Evolutionary conservation across 441 rosid species (phyloP), one percentile per base, ranked within the genome.

Genomic region (California macrophylla): DNA sequence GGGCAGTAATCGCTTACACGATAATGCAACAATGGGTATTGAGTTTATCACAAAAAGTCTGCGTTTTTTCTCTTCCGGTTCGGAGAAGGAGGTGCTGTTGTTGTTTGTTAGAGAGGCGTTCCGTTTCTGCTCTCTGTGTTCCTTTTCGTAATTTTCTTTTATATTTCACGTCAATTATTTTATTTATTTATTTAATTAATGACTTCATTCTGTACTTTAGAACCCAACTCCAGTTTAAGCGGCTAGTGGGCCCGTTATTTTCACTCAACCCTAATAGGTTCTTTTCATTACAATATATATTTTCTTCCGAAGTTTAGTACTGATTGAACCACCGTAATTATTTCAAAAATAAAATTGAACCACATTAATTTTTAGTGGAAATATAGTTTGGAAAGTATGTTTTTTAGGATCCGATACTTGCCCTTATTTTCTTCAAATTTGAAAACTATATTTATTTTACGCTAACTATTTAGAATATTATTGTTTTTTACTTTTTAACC

Each of bases 101-200:
- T 54, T 54, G 62, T 54, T 54, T 54, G n/a, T n/a, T n/a, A n/a
- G n/a, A n/a, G 62, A 54, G 62, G 13, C 62, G 62, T 54, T 54
- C 62, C 62, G 62, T 54, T 54, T 54, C 28, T 54, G 62, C 26
- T 23, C 25, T 54, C 26, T 54, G 62, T 21, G 62, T 54, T 54
- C 2, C 2, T 42, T 42, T 42, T 42, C 52, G 52, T 42, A 42
- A 42, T 10, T 42, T 42, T 42, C 18, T 42, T 42, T 42, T 54
- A 54, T 54, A 54, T 54, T 54, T 54, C 21, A 42, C 52, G 52
- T 21, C 23, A 20, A 54, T 10, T 54, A 20, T 1, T 21, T 7
- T 54, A 18, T 21, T 54, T 54, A 50, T 50, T 50, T 42, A 38
- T 6, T 38, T 52, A 52, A 5, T 54, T 54, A 42, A 42, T 42